Evolutionary conservation across 164 flowering plant species (phyloP), one percentile per base, ranked within the genome.

Genomic region (Stephania japonica): DNA sequence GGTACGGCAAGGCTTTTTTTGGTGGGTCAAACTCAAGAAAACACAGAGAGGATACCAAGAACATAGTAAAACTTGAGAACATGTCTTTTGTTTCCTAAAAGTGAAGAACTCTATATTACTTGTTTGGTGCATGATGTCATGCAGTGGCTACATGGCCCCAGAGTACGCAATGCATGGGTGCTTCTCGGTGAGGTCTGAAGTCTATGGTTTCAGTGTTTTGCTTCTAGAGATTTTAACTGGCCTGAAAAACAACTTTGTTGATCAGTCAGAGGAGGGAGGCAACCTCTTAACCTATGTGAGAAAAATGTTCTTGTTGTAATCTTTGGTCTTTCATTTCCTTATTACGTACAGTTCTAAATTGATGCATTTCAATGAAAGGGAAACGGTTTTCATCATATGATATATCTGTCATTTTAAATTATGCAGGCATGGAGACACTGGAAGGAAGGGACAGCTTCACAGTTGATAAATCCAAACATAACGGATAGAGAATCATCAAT

Each of bases 61-160:
- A 86, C 88, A n/a, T 83, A 72, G 88, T 86, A 5, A 16, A 16
- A 12, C 42, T 25, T 47, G 41, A 2, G 18, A 53, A 53, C 13
- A 50, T 12, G 12, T 18, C 8, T 9, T 63, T 11, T 63, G 24
- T 23, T 12, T 9, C 4, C 21, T 12, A 12, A 9, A 9, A 12
- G 4, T 9, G 63, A 44, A 11, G 49, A 6, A 6, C 11, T 47
- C 12, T 6, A 47, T 5, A n/a, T 3, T 3, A 13, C 0, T 42
- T 2, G 42, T 42, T 1, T n/a, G 14, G 12, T 69, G 56, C 47
- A 7, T 24, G 3, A 42, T 25, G 61, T 24, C 41, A 19, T 82
- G 79, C 70, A 84, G 87, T 69, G 86, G 88, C 19, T 85, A 88
- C 27, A 88, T 88, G 87, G 69, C 91, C 53, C 91, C 91, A 1